A percentile compares a stretch with the other conserved stretches of the same genome.
Conservation (phyloP, 129 eudicot genomes). For the carrot (Daucus carota) region DH1_v3.0 NC_030382.2:43716001-43716500, state of each 20-base stretch:
- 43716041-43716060: slow-evolving; percentile 19
- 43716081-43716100: not conserved
- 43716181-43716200: slow-evolving; percentile 26
- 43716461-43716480: no score
- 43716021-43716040: slow-evolving; percentile 19
- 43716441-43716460: not conserved
- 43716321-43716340: slow-evolving; percentile 11
- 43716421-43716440: not conserved
- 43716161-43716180: slow-evolving; percentile 23
- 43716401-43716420: slow-evolving; percentile 13
- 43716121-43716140: slow-evolving; percentile 14
- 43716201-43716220: slow-evolving; percentile 20
- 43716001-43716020: not conserved
- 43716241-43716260: slow-evolving; percentile 16
- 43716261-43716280: slow-evolving; percentile 7
- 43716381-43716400: slow-evolving; percentile 17
- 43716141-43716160: slow-evolving; percentile 30
- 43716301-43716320: slow-evolving; percentile 29
- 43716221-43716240: slow-evolving; percentile 27
- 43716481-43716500: no score
- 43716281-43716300: slow-evolving; percentile 29
- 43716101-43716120: not conserved
- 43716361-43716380: slow-evolving; percentile 1
- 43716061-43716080: slow-evolving; percentile 13
- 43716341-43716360: slow-evolving; percentile 12